Conservation (phyloP, 306 rosid genomes). For the Glycine tomentella region DNA sequence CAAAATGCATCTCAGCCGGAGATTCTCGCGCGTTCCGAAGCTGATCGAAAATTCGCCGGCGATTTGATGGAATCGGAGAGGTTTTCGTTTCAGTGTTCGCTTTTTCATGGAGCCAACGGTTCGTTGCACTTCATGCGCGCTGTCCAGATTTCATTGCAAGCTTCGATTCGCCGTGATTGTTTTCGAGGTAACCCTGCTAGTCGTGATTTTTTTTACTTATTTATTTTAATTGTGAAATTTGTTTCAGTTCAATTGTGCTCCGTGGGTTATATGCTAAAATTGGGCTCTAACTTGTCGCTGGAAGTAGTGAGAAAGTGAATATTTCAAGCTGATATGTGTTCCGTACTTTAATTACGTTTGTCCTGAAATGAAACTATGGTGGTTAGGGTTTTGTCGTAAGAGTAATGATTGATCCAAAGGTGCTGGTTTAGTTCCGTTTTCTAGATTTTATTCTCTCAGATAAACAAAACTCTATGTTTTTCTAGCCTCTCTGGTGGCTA, state of each 20-base stretch:
- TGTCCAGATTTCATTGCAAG: slow-evolving; percentile 60
- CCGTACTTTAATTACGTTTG: slow-evolving; percentile 26
- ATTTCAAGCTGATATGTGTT: slow-evolving; percentile 6
- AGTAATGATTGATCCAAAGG: slow-evolving; percentile 33
- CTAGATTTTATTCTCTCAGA: slow-evolving; percentile 1
- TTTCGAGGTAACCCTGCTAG: slow-evolving; percentile 66
- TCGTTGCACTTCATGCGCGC: slow-evolving; percentile 57
- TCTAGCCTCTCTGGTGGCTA: slow-evolving; percentile 27
- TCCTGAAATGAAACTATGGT: slow-evolving; percentile 17
- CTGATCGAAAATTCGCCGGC: slow-evolving; percentile 70
- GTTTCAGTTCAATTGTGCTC: slow-evolving; percentile 25
- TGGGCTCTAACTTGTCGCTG: slow-evolving; percentile 41
- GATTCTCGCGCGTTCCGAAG: slow-evolving; percentile 51
- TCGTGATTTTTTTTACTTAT: background rate
- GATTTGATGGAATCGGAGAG: slow-evolving; percentile 77
- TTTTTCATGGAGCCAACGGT: slow-evolving; percentile 71
- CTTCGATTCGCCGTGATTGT: slow-evolving; percentile 56
- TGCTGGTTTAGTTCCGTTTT: slow-evolving; percentile 19
- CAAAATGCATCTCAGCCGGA: slow-evolving; percentile 63
- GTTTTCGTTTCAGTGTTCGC: slow-evolving; percentile 43
- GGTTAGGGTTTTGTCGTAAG: slow-evolving; percentile 40
- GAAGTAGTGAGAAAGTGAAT: slow-evolving; percentile 30
- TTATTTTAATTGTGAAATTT: background rate
- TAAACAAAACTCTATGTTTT: too few relatives aligned
- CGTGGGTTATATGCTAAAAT: background rate